Evolutionary conservation across 1,139 yeast species (phyloP).

Genomic region (Magnusiomyces sp.): DNA sequence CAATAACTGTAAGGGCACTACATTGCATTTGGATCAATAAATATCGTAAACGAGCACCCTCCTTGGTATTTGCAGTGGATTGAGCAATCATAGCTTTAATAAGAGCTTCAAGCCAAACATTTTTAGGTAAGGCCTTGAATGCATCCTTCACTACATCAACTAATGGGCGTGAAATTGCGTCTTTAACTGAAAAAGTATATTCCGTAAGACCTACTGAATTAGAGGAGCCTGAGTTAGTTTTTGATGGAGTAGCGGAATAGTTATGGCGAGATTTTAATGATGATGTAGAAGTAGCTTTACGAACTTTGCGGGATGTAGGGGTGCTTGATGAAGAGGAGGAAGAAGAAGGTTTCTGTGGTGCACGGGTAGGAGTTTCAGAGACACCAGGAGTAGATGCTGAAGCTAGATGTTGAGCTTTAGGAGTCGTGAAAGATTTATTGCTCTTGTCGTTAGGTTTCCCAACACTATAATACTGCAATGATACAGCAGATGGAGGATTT

Average conservation of each 20-base stretch:
- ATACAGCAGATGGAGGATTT: slow-evolving; percentile 18
- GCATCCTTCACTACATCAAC: slow-evolving; percentile 63
- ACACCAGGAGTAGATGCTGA: background rate
- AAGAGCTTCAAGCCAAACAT: slow-evolving; percentile 56
- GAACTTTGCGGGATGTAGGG: slow-evolving; percentile 7
- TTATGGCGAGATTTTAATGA: background rate
- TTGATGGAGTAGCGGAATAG: background rate
- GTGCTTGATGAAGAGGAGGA: slow-evolving; percentile 9
- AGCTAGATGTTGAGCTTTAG: background rate
- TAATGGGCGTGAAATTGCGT: slow-evolving; percentile 27
- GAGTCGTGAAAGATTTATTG: slow-evolving; percentile 3
- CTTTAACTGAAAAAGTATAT: slow-evolving; percentile 22
- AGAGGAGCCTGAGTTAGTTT: background rate
- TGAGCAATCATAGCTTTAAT: slow-evolving; percentile 59
- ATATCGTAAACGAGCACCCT: slow-evolving; percentile 48
- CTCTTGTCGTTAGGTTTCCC: background rate
- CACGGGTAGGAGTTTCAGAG: background rate
- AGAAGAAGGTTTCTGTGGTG: background rate
- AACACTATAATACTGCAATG: slow-evolving; percentile 25
- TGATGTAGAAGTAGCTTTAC: slow-evolving; percentile 3
- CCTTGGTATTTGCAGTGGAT: slow-evolving; percentile 54
- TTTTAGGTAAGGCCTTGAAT: slow-evolving; percentile 48
- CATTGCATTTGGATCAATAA: slow-evolving; percentile 57
- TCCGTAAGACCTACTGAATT: slow-evolving; percentile 23
- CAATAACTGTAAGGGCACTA: slow-evolving; percentile 56